phyloP scores from a whole-genome alignment of 2,329 filamentous ascomycete genomes.

The Cladosporium sp. region DNA sequence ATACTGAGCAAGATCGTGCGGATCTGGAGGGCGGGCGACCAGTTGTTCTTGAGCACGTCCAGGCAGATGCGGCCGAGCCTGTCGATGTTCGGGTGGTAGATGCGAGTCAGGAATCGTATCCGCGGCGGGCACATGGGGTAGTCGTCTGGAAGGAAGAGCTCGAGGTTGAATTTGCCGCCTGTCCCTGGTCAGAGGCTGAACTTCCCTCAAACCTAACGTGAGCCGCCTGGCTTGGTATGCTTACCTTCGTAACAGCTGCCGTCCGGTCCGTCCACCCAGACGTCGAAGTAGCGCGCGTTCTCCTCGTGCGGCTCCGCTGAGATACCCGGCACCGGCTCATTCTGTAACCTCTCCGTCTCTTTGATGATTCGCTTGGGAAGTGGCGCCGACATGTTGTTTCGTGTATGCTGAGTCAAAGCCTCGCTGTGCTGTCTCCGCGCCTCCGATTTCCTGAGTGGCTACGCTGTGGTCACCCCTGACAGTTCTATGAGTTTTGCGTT shows the following conservation, averaged over 20 bases:
- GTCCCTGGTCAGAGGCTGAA: constrained; percentile 6
- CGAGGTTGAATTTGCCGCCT: constrained; percentile 89
- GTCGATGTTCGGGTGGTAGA: constrained; percentile 98
- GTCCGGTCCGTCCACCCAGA: constrained; percentile 86
- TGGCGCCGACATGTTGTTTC: constrained; percentile 46
- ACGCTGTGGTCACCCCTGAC: too few species aligned
- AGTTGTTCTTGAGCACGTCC: constrained; percentile 97
- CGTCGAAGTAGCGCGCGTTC: constrained; percentile 96
- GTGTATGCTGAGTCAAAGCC: constrained; percentile 2
- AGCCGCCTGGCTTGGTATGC: constrained; percentile 15
- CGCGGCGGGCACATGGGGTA: constrained; percentile 99
- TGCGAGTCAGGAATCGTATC: constrained; percentile 97
- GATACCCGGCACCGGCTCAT: constrained; percentile 94
- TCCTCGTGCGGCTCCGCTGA: constrained; percentile 93
- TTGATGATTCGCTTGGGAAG: constrained; percentile 96
- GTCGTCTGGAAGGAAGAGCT: constrained; percentile 95
- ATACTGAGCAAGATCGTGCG: constrained; percentile 98
- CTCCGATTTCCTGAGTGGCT: too few species aligned
- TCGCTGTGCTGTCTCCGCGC: not conserved
- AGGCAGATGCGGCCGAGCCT: constrained; percentile 95
- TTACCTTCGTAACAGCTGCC: constrained; percentile 92
- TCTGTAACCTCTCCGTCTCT: constrained; percentile 95
- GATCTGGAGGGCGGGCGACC: constrained; percentile 96
- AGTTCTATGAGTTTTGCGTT: too few species aligned
- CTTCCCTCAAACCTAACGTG: not conserved